phyloP scores from a whole-genome alignment of 2,329 filamentous ascomycete species.

The Aspergillus sp. region DNA sequence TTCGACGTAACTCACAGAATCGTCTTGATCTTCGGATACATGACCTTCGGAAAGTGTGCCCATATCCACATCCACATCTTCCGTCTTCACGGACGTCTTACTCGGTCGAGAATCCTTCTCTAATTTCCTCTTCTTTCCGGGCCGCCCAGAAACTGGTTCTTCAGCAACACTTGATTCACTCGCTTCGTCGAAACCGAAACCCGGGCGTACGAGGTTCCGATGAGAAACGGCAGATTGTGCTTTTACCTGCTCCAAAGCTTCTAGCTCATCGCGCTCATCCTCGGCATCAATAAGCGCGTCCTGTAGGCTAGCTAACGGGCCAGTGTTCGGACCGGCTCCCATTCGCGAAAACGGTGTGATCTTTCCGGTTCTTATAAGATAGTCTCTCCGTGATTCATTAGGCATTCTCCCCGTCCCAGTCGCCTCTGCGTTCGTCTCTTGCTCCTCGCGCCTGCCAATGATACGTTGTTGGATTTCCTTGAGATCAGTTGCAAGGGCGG shows the following conservation, averaged over 20 bases:
- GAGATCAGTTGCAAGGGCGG: slow-evolving; percentile 69
- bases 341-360: slow-evolving; percentile 93
- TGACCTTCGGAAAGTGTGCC: slow-evolving; percentile 17
- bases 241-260: slow-evolving; percentile 47
- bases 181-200: slow-evolving; percentile 59
- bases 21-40: slow-evolving; percentile 32
- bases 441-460: slow-evolving; percentile 66
- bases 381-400: slow-evolving; percentile 83
- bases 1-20: slow-evolving; percentile 34
- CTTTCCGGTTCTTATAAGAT: slow-evolving; percentile 91
- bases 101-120: slow-evolving; percentile 7
- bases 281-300: slow-evolving; percentile 81
- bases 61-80: slow-evolving; percentile 8
- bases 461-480: slow-evolving; percentile 80
- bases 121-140: slow-evolving; percentile 39
- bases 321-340: slow-evolving; percentile 58
- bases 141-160: slow-evolving; percentile 19
- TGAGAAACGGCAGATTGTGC: slow-evolving; percentile 60
- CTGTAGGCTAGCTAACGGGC: slow-evolving; percentile 67
- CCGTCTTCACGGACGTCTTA: background rate
- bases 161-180: slow-evolving; percentile 30
- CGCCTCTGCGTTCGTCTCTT: slow-evolving; percentile 45
- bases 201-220: slow-evolving; percentile 70
- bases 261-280: slow-evolving; percentile 58
- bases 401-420: slow-evolving; percentile 59